Conservation (phyloP, 768 basidiomycete species). For the Trametes meyenii region DNA sequence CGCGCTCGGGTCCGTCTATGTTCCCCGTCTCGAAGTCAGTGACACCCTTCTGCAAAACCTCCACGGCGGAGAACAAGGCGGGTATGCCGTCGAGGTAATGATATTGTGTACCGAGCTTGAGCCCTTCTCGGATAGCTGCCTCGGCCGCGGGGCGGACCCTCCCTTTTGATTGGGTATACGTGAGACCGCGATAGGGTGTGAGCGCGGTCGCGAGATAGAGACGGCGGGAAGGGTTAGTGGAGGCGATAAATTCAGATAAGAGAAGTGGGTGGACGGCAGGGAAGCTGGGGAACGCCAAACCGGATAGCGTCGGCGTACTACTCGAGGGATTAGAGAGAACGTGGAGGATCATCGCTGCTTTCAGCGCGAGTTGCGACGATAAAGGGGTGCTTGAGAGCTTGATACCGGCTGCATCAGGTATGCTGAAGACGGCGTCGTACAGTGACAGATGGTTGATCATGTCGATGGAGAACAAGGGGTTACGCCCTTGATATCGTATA, state of each 20-base stretch:
- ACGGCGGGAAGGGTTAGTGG: conserved; percentile 50
- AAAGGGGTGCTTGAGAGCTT: conserved; percentile 49
- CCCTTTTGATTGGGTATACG: conserved; percentile 66
- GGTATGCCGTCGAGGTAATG: conserved; percentile 81
- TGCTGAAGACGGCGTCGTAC: conserved; percentile 65
- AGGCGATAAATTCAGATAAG: conserved; percentile 36
- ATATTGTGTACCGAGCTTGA: conserved; percentile 81
- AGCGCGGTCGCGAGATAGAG: conserved; percentile 81
- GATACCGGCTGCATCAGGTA: conserved; percentile 48
- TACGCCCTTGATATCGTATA: conserved; percentile 50
- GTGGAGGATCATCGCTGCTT: conserved; percentile 61
- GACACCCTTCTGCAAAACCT: conserved; percentile 40
- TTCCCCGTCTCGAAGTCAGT: conserved; percentile 10
- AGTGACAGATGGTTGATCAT: conserved; percentile 77
- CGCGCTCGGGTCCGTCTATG: conserved; percentile 47
- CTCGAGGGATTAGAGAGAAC: conserved; percentile 42
- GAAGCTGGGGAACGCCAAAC: conserved; percentile 31
- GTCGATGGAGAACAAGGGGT: conserved; percentile 73
- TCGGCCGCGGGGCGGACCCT: conserved; percentile 62
- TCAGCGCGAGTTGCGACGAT: conserved; percentile 48
- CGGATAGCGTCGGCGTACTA: conserved; percentile 15
- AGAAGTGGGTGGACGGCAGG: conserved; percentile 54
- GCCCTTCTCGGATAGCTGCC: conserved; percentile 75
- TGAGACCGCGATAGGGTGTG: conserved; percentile 66
- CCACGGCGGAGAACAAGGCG: conserved; percentile 58